Evolutionary conservation across 129 eudicot genomes (phyloP).

Genomic region (Pittosporum tobira): DNA sequence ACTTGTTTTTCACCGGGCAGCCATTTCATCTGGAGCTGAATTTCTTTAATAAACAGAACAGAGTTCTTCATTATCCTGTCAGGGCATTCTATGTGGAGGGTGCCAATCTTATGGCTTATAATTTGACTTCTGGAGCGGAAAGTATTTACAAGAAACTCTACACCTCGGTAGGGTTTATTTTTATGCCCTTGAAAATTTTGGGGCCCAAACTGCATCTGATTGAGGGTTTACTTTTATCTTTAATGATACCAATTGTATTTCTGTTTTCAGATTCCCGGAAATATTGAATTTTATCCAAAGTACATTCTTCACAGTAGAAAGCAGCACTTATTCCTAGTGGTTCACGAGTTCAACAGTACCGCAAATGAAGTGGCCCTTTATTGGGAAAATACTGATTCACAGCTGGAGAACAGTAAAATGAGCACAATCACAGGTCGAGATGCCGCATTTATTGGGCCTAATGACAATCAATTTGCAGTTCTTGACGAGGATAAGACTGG

Average conservation of each 20-base stretch:
- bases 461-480: constrained; percentile 73
- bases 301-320: constrained; percentile 69
- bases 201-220: background rate
- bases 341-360: constrained; percentile 73
- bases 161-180: constrained; percentile 53
- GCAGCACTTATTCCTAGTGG: constrained; percentile 81
- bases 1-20: constrained; percentile 32
- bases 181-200: constrained; percentile 12
- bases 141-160: constrained; percentile 88
- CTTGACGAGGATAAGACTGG: constrained; percentile 92
- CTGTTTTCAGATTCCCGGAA: constrained; percentile 75
- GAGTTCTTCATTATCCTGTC: constrained; percentile 91
- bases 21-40: constrained; percentile 91
- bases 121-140: constrained; percentile 71
- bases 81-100: constrained; percentile 93
- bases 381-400: constrained; percentile 83
- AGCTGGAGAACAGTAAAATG: constrained; percentile 67
- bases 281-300: constrained; percentile 65
- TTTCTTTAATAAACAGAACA: constrained; percentile 79
- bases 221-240: background rate
- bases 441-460: constrained; percentile 91
- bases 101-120: constrained; percentile 91
- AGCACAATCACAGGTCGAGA: constrained; percentile 84
- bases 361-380: constrained; percentile 79
- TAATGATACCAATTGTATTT: constrained; percentile 14